Percentiles rank a stretch among this genome's conserved stretches.
Conservation (phyloP, 129 eudicot species). For the Centaurea solstitialis region DNA sequence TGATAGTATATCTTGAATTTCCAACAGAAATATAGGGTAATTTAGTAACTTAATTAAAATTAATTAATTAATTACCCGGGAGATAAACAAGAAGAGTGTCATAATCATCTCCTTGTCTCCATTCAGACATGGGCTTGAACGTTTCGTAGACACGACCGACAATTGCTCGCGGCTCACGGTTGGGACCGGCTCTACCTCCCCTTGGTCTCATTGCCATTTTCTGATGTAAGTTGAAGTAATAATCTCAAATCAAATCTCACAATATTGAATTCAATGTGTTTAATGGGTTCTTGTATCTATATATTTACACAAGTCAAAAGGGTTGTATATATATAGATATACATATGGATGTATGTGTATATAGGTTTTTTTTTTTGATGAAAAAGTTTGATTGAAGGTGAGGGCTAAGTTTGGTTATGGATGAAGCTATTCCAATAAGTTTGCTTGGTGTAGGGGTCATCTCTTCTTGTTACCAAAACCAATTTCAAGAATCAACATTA, state of each 20-base stretch:
- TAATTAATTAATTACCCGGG: conserved; percentile 51
- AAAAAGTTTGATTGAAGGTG: conserved; percentile 3
- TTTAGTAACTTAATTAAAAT: background rate
- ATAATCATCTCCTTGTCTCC: conserved; percentile 57
- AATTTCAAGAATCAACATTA: background rate
- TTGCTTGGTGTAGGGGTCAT: conserved; percentile 29
- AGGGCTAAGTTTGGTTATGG: conserved; percentile 12
- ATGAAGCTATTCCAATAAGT: conserved; percentile 26
- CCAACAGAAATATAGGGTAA: background rate
- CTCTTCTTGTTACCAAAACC: conserved; percentile 26
- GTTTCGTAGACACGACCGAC: conserved; percentile 45
- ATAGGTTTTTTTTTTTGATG: background rate
- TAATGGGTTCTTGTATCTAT: conserved; percentile 2
- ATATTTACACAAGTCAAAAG: background rate
- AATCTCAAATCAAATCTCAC: background rate
- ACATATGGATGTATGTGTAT: background rate
- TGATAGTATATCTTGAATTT: background rate
- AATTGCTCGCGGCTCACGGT: conserved; percentile 18
- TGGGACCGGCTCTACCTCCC: conserved; percentile 36
- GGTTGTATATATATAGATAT: background rate
- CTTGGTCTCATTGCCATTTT: conserved; percentile 66
- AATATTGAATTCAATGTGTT: background rate
- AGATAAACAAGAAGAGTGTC: conserved; percentile 48
- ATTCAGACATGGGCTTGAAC: conserved; percentile 61
- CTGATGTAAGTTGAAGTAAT: background rate